Base-by-base conservation (phyloP, 768 basidiomycete genomes). In the Lactarius pseudohatsudake region DNA sequence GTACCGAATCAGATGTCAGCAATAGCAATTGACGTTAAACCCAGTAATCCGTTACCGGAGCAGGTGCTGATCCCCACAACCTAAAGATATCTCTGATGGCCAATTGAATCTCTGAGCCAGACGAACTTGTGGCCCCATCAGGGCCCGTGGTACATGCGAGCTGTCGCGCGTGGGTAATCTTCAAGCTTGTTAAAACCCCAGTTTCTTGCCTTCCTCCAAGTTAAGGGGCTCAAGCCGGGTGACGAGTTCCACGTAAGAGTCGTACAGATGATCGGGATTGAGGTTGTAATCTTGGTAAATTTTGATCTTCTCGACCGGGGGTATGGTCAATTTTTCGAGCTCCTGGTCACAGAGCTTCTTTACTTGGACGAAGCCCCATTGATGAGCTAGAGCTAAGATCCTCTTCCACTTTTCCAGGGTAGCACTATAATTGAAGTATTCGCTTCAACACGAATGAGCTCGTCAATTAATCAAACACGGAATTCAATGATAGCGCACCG, bases 291-390 rank as follows among this genome's bases (percentile, higher is more conserved):
- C 72, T 57, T 87, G 86, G 69, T 90, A 90, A 0, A 84, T 73
- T 1, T 78, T 72, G 56, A 90, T 84, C 22, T 85, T 85, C 0
- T 85, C 81, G 0, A 88, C 78, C 0, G 81, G 79, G 0, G 76
- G 72, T 50, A 88, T 78, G 0, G 72, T 18, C 15, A 84, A 74
- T 66, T 79, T 66, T 47, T 76, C 82, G 0, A 90, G 77, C 62
- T 89, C 83, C 0, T 84, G 81, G 0, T 87, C 73, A 0, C 86
- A 86, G 1, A 79, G 84, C 58, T 62, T 68, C 38, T 78, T 81
- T 2, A 89, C 80, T 53, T 85, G 81, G 0, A 68, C 69, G 68
- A 90, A 90, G 0, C 63, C 36, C 88, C 88, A 91, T 4, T 75
- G 71, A 15, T 83, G 77, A 0, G 88, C 79, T 1, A 90, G 82